Evolutionary conservation across 2,329 filamentous ascomycete genomes (phyloP).

Genomic region (Magnaporthiopsis rhizophila): DNA sequence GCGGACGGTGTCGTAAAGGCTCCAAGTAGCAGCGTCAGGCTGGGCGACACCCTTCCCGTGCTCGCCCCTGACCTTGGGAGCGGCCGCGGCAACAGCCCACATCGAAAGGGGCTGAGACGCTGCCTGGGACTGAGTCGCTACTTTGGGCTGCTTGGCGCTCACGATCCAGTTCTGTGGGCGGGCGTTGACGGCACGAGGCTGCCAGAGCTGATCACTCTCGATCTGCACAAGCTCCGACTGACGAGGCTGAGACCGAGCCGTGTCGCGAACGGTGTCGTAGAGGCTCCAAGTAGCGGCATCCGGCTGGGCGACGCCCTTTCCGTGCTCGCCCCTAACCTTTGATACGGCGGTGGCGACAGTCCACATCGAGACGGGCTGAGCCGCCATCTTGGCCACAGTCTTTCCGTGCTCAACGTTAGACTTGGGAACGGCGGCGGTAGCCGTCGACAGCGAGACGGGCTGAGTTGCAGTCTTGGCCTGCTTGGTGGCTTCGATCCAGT

Average conservation of each 20-base stretch:
- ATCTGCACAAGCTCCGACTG: slow-evolving; percentile 21
- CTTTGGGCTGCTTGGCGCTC: too few relatives aligned
- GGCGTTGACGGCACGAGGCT: slow-evolving; percentile 9
- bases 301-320: slow-evolving; percentile 5
- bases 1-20: neutral
- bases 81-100: slow-evolving; percentile 1
- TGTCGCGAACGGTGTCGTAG: slow-evolving; percentile 1
- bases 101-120: neutral
- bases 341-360: neutral
- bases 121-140: too few relatives aligned
- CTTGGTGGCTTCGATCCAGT: neutral
- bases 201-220: slow-evolving; percentile 31
- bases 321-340: slow-evolving; percentile 4
- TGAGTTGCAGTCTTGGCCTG: neutral
- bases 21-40: slow-evolving; percentile 3
- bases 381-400: neutral
- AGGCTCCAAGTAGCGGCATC: slow-evolving; percentile 1
- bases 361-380: slow-evolving; percentile 1
- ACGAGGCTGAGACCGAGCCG: slow-evolving; percentile 2
- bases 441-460: neutral
- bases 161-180: too few relatives aligned
- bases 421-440: neutral
- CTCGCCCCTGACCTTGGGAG: neutral
- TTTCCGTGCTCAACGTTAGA: neutral
- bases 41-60: slow-evolving; percentile 6